These are phyloP conservation scores for Leishmania tarentolae DNA, from an alignment of 208 protist species.

Conservation along the genomic window DNA sequence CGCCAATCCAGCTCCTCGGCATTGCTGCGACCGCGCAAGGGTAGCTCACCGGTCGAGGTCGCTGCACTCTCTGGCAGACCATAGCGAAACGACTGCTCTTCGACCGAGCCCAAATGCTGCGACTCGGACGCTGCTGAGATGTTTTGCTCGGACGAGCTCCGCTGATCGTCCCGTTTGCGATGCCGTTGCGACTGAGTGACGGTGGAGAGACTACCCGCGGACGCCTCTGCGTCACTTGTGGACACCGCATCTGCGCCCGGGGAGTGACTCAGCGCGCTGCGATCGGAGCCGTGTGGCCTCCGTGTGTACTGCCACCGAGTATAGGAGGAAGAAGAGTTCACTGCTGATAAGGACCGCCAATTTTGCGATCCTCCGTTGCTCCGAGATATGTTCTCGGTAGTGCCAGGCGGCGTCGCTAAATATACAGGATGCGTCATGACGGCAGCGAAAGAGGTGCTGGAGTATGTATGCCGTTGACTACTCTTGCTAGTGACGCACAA, in stretches of 20 bases:
- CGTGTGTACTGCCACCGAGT: not conserved
- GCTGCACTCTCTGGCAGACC: not conserved
- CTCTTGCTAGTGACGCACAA: not conserved
- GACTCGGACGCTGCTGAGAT: not conserved
- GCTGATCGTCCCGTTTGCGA: not conserved
- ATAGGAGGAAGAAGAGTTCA: not conserved
- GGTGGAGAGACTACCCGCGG: not conserved
- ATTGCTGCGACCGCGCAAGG: not conserved
- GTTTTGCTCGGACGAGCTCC: not conserved
- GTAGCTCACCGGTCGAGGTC: not conserved
- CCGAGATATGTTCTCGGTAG: not conserved
- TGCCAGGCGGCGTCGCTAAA: not conserved
- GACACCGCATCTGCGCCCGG: not conserved
- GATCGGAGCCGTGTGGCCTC: not conserved
- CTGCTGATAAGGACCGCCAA: not conserved
- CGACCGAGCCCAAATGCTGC: not conserved
- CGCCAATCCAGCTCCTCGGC: not conserved
- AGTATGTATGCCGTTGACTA: not conserved
- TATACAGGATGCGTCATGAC: not conserved
- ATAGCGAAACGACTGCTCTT: slow-evolving; percentile 6
- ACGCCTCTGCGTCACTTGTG: not conserved
- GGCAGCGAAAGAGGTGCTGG: not conserved
- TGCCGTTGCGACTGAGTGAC: not conserved
- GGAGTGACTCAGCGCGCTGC: not conserved
- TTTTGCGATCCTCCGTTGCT: not conserved